Conservation (phyloP, 2,329 filamentous ascomycete species). For the Aspergillus tanneri region DNA sequence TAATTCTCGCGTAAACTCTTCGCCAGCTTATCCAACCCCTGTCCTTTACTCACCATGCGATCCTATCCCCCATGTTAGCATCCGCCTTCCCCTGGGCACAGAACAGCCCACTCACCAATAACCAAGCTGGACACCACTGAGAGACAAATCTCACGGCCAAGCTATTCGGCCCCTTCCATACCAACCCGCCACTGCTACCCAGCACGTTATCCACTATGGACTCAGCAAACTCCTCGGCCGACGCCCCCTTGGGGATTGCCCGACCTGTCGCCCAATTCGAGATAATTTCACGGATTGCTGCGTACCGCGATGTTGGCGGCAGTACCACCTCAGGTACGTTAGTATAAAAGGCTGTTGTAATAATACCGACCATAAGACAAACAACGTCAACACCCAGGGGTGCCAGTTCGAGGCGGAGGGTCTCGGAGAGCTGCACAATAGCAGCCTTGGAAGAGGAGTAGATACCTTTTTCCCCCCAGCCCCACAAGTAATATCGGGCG, state of each 20-base stretch:
- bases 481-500: constrained; percentile 23
- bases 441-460: constrained; percentile 38
- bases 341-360: constrained; percentile 18
- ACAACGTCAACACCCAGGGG: constrained; percentile 33
- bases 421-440: constrained; percentile 27
- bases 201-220: constrained; percentile 13
- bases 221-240: constrained; percentile 11
- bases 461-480: no score
- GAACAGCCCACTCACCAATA: constrained; percentile 9
- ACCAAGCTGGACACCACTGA: constrained; percentile 6
- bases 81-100: no score
- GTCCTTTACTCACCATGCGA: not conserved
- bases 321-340: constrained; percentile 7
- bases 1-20: no score
- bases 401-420: constrained; percentile 32
- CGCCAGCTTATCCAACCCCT: not conserved
- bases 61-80: not conserved
- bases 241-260: constrained; percentile 3
- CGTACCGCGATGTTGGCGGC: constrained; percentile 7
- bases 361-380: constrained; percentile 24
- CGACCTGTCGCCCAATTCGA: constrained; percentile 6
- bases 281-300: constrained; percentile 8
- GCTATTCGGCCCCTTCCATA: constrained; percentile 11
- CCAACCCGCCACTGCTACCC: constrained; percentile 5
- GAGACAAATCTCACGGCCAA: constrained; percentile 3